phyloP scores from a whole-genome alignment of 1,284 basidiomycete species.

The Phellopilus nigrolimitatus region DNA sequence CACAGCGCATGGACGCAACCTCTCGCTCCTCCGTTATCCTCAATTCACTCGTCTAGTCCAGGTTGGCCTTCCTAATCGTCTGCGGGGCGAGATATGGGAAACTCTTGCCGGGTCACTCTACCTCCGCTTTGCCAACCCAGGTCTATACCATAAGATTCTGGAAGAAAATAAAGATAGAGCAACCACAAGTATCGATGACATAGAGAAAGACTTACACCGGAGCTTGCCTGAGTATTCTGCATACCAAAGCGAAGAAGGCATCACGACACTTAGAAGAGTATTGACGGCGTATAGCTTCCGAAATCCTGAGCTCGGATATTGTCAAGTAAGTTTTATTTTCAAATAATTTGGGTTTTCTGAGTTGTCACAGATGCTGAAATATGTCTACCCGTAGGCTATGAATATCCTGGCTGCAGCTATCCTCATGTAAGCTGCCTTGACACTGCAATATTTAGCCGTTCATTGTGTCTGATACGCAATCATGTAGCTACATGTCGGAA shows the following conservation, averaged over 20 bases:
- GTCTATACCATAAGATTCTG: constrained; percentile 79
- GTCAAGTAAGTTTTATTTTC: constrained; percentile 48
- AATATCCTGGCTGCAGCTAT: constrained; percentile 92
- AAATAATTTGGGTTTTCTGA: not conserved
- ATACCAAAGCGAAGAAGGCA: constrained; percentile 86
- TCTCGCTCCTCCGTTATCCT: constrained; percentile 92
- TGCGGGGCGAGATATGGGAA: constrained; percentile 99
- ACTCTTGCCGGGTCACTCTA: constrained; percentile 92
- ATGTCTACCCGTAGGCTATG: constrained; percentile 65
- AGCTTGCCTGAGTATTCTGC: constrained; percentile 93
- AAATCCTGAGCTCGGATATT: constrained; percentile 91
- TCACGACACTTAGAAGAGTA: constrained; percentile 81
- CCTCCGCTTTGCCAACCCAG: constrained; percentile 85
- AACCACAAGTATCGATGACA: constrained; percentile 94
- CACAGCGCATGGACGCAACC: constrained; percentile 79
- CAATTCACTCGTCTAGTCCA: constrained; percentile 95
- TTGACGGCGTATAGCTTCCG: constrained; percentile 96
- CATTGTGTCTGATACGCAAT: constrained; percentile 21
- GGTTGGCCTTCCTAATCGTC: constrained; percentile 92
- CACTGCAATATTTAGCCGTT: not conserved
- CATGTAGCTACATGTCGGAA: constrained; percentile 90
- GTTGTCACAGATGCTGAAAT: not conserved
- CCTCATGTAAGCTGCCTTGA: constrained; percentile 61
- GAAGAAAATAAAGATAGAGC: constrained; percentile 77
- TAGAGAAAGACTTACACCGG: constrained; percentile 97